phyloP scores from a whole-genome alignment of 2,329 filamentous ascomycete genomes.

The Xylaria sp. region DNA sequence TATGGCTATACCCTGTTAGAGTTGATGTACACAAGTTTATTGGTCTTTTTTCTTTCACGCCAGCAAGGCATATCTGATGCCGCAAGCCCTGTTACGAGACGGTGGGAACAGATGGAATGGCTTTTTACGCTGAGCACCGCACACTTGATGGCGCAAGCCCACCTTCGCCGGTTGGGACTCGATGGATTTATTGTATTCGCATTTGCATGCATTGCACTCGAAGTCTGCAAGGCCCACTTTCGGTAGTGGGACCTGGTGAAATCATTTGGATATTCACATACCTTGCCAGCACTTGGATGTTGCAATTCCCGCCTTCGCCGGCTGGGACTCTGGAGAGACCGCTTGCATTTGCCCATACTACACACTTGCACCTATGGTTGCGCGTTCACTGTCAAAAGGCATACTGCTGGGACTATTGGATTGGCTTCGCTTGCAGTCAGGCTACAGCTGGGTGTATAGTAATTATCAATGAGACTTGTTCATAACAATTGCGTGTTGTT shows the following conservation, averaged over 20 bases:
- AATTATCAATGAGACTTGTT: too few relatives aligned
- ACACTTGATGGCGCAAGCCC: slow-evolving; percentile 21
- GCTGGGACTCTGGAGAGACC: slow-evolving; percentile 18
- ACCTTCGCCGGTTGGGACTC: slow-evolving; percentile 13
- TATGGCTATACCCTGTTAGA: too few relatives aligned
- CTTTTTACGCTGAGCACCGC: slow-evolving; percentile 8
- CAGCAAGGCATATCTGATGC: too few relatives aligned
- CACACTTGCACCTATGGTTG: slow-evolving; percentile 16
- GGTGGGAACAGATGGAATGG: too few relatives aligned
- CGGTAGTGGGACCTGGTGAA: slow-evolving; percentile 22
- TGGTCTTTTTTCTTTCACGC: too few relatives aligned
- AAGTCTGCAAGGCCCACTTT: slow-evolving; percentile 21
- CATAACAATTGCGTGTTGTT: too few relatives aligned
- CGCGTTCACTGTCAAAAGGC: slow-evolving; percentile 4
- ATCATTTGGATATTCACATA: slow-evolving; percentile 15
- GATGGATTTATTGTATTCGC: slow-evolving; percentile 20
- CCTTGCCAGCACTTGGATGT: slow-evolving; percentile 15
- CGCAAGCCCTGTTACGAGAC: too few relatives aligned
- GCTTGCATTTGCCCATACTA: slow-evolving; percentile 22
- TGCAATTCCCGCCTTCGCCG: slow-evolving; percentile 31
- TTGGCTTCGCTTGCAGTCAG: background rate
- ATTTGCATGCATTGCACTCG: slow-evolving; percentile 28
- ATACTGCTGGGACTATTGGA: slow-evolving; percentile 12
- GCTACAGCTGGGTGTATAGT: background rate
- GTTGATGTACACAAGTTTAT: too few relatives aligned